Percentiles rank a stretch among this genome's conserved stretches.
Conservation (phyloP, 2,329 filamentous ascomycete species). For the Hypomyces perniciosus region DNA sequence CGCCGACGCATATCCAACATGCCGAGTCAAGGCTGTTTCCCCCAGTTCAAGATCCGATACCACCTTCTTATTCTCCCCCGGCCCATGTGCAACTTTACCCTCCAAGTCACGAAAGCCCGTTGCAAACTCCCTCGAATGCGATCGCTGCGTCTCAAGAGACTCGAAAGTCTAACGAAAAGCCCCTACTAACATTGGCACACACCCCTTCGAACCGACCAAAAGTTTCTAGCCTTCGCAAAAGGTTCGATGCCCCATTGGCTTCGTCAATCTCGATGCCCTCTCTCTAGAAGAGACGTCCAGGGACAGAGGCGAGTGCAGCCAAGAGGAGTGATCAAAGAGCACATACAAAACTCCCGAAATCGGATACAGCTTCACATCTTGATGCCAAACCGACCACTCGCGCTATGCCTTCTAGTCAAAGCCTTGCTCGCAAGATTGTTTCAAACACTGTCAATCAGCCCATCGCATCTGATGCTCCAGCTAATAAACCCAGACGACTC, state of each 20-base stretch:
- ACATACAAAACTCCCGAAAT: too few relatives aligned
- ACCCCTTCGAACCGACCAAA: slow-evolving; percentile 4
- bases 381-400: not conserved
- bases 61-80: not conserved
- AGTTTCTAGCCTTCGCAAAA: slow-evolving; percentile 18
- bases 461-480: not conserved
- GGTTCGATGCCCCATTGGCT: slow-evolving; percentile 16
- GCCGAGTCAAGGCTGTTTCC: not conserved
- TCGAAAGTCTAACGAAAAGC: not conserved
- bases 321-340: not conserved
- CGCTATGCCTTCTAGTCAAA: not conserved
- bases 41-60: not conserved
- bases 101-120: not conserved
- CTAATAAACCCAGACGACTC: not conserved
- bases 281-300: slow-evolving; percentile 7
- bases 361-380: not conserved
- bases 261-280: slow-evolving; percentile 11
- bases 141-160: not conserved
- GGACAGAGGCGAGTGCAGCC: not conserved
- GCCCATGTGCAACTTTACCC: not conserved
- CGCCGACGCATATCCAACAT: not conserved
- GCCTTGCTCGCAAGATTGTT: not conserved
- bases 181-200: not conserved
- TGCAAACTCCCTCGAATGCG: not conserved
- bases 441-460: not conserved